Percentiles rank a stretch among this genome's conserved stretches.
Evolutionary conservation across 1,284 basidiomycete genomes (phyloP).

Genomic region (Fomitopsis schrenkii): DNA sequence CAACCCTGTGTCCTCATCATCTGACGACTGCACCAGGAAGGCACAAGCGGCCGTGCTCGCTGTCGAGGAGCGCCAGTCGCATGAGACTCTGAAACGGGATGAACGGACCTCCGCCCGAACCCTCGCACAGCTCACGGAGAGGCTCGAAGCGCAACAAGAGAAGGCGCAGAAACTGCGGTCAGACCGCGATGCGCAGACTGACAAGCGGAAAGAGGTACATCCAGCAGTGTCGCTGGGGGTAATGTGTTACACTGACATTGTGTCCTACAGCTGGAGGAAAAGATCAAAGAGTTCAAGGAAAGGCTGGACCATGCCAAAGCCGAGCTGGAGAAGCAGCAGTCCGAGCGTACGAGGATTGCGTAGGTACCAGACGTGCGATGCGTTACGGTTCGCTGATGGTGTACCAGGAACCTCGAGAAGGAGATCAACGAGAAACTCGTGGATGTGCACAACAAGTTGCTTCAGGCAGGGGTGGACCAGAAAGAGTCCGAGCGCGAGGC

Average conservation of each 20-base stretch:
- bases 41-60: constrained; percentile 74
- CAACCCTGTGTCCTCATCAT: not conserved
- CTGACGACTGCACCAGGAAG: constrained; percentile 47
- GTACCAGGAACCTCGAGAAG: constrained; percentile 75
- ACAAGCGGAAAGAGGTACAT: constrained; percentile 58
- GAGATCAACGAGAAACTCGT: constrained; percentile 91
- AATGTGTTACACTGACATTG: not conserved
- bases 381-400: not conserved
- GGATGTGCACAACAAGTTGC: constrained; percentile 78
- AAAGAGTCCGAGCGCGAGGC: constrained; percentile 84
- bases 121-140: constrained; percentile 64
- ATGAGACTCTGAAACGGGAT: constrained; percentile 82
- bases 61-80: constrained; percentile 82
- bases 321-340: constrained; percentile 72
- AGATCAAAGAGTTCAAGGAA: constrained; percentile 45
- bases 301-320: constrained; percentile 60
- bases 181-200: constrained; percentile 53
- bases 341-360: constrained; percentile 71
- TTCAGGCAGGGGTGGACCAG: constrained; percentile 85
- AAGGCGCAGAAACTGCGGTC: constrained; percentile 58
- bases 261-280: constrained; percentile 52
- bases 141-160: constrained; percentile 61
- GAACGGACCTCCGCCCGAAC: constrained; percentile 71
- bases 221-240: not conserved
- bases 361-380: constrained; percentile 30